A percentile compares a stretch with the other conserved stretches of the same genome.
Evolutionary conservation across 2,329 filamentous ascomycete genomes (phyloP).

Genomic region (Aspergillus fumigatiaffinis): DNA sequence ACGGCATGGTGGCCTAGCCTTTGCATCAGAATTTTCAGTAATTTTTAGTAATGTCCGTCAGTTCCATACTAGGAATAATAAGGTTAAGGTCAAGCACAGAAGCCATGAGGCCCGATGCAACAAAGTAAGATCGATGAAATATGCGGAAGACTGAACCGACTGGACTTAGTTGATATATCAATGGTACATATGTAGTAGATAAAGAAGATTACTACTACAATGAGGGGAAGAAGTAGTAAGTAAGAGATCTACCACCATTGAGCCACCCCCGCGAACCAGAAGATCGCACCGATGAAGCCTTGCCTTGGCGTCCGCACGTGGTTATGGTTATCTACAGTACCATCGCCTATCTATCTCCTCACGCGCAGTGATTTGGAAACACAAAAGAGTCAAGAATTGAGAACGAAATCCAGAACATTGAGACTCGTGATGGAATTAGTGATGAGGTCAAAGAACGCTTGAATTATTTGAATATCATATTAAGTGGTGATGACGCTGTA

Average conservation of each 20-base stretch:
- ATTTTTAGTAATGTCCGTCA: not conserved
- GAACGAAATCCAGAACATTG: not conserved
- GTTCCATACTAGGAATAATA: not conserved
- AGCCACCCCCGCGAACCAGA: not conserved
- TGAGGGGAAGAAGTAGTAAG: not conserved
- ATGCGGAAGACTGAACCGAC: not conserved
- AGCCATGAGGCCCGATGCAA: not conserved
- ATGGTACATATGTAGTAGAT: not conserved
- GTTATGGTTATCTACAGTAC: too few species aligned
- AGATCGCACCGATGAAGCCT: not conserved
- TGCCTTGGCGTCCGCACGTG: not conserved
- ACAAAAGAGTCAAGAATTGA: not conserved
- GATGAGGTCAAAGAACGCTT: not conserved
- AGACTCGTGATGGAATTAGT: not conserved
- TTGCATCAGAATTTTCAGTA: not conserved
- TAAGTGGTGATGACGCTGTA: not conserved
- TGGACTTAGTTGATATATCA: not conserved
- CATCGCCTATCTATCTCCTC: not conserved
- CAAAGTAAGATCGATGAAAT: not conserved
- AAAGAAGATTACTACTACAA: not conserved
- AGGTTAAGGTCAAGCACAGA: not conserved
- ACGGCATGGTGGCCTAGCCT: constrained; percentile 4
- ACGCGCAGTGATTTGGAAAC: not conserved
- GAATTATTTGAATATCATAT: too few species aligned
- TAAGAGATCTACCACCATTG: not conserved